phyloP scores from a whole-genome alignment of 805 yeast genomes.

The Brettanomyces sp. region DNA sequence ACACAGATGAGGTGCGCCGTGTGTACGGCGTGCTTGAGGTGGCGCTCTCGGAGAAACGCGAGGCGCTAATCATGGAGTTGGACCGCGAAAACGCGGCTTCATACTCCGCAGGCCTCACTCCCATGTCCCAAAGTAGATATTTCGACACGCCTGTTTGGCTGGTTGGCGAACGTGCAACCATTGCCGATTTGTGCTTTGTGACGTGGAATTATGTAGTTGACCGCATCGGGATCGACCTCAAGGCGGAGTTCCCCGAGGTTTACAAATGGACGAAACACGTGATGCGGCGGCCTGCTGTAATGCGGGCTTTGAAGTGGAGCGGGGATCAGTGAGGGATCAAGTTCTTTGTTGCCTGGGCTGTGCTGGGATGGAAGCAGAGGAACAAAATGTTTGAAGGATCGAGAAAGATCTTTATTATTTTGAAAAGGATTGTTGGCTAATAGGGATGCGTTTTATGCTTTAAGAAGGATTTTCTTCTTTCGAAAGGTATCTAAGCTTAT shows the following conservation, averaged over 20 bases:
- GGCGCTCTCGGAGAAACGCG: slow-evolving; percentile 90
- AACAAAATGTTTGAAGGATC: no score
- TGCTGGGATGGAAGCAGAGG: no score
- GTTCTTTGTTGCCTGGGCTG: no score
- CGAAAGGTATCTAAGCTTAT: no score
- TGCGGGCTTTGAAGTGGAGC: slow-evolving; percentile 63
- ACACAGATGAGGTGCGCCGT: slow-evolving; percentile 84
- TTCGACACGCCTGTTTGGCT: slow-evolving; percentile 94
- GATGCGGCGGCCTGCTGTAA: slow-evolving; percentile 92
- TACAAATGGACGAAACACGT: slow-evolving; percentile 91
- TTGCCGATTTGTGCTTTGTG: slow-evolving; percentile 87
- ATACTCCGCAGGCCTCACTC: slow-evolving; percentile 81
- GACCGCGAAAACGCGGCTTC: slow-evolving; percentile 84
- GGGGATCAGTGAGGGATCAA: no score
- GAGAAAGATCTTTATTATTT: no score
- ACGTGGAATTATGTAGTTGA: slow-evolving; percentile 97
- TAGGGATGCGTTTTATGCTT: no score
- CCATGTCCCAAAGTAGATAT: slow-evolving; percentile 73
- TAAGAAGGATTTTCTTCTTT: no score
- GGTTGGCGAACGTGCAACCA: slow-evolving; percentile 74
- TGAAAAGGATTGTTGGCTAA: no score
- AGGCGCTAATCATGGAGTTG: slow-evolving; percentile 79
- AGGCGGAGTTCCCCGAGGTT: slow-evolving; percentile 87
- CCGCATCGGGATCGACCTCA: slow-evolving; percentile 80
- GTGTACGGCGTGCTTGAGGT: slow-evolving; percentile 91